These are phyloP conservation scores for Hypoxylon sp. DNA, from an alignment of 2,329 filamentous ascomycete genomes.

Conservation along the genomic window DNA sequence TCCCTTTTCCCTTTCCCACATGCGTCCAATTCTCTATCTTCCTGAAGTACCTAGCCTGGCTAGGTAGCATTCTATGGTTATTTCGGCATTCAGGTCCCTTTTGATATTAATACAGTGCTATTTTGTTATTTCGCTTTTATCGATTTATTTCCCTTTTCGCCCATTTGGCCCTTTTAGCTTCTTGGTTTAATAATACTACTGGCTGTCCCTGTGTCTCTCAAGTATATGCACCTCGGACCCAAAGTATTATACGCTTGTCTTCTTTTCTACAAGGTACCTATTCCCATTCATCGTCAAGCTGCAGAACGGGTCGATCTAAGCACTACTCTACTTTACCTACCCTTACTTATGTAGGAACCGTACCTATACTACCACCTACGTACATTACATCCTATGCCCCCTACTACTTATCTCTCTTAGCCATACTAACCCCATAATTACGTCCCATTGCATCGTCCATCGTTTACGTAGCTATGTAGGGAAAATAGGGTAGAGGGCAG, in stretches of 20 bases:
- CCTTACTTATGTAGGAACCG: slow-evolving; percentile 32
- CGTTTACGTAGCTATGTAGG: slow-evolving; percentile 47
- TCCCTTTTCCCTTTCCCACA: too few relatives aligned
- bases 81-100: slow-evolving; percentile 38
- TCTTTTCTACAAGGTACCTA: slow-evolving; percentile 36
- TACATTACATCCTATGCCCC: slow-evolving; percentile 33
- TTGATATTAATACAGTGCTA: slow-evolving; percentile 30
- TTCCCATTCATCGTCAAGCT: slow-evolving; percentile 44
- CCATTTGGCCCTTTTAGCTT: slow-evolving; percentile 30
- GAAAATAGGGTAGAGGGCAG: slow-evolving; percentile 32
- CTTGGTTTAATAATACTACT: slow-evolving; percentile 17
- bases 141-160: slow-evolving; percentile 22
- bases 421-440: slow-evolving; percentile 50
- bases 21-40: too few relatives aligned
- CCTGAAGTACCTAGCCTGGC: slow-evolving; percentile 29
- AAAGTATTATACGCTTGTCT: slow-evolving; percentile 35
- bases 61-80: slow-evolving; percentile 38
- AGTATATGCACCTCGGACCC: slow-evolving; percentile 41
- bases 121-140: slow-evolving; percentile 12
- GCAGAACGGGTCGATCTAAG: slow-evolving; percentile 47
- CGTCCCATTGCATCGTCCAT: slow-evolving; percentile 47
- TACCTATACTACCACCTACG: slow-evolving; percentile 34
- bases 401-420: slow-evolving; percentile 45
- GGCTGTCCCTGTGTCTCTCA: slow-evolving; percentile 15
- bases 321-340: slow-evolving; percentile 44